A percentile compares a stretch with the other conserved stretches of the same genome.
phyloP scores from a whole-genome alignment of 352 stramenopile genomes.

The Thraustochytrium sp. region DNA sequence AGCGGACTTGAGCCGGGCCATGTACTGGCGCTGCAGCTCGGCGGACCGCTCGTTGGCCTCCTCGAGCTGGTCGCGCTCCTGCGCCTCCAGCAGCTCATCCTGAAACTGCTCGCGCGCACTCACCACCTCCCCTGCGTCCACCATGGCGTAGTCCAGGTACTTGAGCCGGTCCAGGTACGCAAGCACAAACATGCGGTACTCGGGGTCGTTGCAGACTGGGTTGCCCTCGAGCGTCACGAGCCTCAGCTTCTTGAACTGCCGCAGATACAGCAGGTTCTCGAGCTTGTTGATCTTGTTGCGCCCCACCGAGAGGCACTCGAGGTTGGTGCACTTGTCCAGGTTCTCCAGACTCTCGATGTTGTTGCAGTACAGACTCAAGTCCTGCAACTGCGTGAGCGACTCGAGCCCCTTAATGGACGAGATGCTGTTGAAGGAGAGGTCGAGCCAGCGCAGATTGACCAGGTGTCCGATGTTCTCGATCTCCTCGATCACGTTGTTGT shows the following conservation, averaged over 20 bases:
- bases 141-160: conserved; percentile 84
- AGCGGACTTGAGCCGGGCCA: conserved; percentile 35
- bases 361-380: conserved; percentile 87
- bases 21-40: conserved; percentile 53
- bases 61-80: conserved; percentile 58
- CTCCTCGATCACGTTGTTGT: conserved; percentile 88
- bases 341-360: conserved; percentile 82
- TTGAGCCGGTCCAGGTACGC: conserved; percentile 83
- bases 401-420: conserved; percentile 77
- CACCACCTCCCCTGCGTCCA: conserved; percentile 67
- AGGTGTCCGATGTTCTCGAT: conserved; percentile 77
- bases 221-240: conserved; percentile 85
- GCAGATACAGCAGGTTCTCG: conserved; percentile 59
- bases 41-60: conserved; percentile 77
- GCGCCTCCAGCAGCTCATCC: conserved; percentile 60
- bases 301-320: conserved; percentile 83
- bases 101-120: conserved; percentile 82
- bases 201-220: conserved; percentile 77
- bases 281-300: conserved; percentile 83
- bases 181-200: conserved; percentile 82
- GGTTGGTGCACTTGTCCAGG: conserved; percentile 71
- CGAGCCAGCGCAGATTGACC: conserved; percentile 79
- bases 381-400: conserved; percentile 75
- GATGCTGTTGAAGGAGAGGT: conserved; percentile 91
- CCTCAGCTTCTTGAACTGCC: conserved; percentile 60